Base-by-base conservation (phyloP, 495 filamentous ascomycete species). In the Parmelia sp. region DNA sequence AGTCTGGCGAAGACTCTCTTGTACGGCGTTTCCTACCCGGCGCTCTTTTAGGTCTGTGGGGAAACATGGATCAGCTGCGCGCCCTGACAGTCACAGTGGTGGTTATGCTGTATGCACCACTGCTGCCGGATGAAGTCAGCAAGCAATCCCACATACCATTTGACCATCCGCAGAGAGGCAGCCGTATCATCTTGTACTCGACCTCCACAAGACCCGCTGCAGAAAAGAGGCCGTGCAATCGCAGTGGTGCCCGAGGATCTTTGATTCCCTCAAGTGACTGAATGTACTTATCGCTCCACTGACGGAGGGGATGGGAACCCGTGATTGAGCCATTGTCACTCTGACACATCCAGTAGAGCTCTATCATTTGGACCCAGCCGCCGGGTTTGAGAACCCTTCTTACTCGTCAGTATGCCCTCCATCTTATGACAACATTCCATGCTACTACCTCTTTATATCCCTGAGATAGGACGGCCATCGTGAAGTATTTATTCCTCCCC, bases 311-410 rank as follows among this genome's bases (percentile, higher is more conserved):
- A 74, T 90, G 86, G 60, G 81, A 74, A 19, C 86, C 81, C 17
- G 83, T 88, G 65, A 97, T 80, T 11, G 84, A 86, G 33, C 94
- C 94, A 67, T 91, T 96, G 69, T 96, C 88, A 3, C 91, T 96
- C 71, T 97, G 93, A 36, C 90, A 85, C 66, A 90, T 92, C 74
- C 86, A 88, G 69, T 96, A 92, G 65, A 91, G 83, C 72, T 98
- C 94, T 33, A 89, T 82, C 83, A 97, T 87, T 72, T 98, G 94
- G 58, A 91, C 82, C 92, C 92, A 97, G 23, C 94, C 91, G 31
- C 88, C 84, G 42, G 81, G 83, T 65, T 81, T 88, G 57, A 86
- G 70, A 7, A 88, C 79, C 64, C 82, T 84, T 69, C 33, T 31
- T 29, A 17, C 39, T 45, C 25, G 36, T 63, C 51, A 63, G 61